These are phyloP conservation scores for Afroboletus lepidellus DNA, from an alignment of 1,284 basidiomycete genomes.

Conservation along the genomic window DNA sequence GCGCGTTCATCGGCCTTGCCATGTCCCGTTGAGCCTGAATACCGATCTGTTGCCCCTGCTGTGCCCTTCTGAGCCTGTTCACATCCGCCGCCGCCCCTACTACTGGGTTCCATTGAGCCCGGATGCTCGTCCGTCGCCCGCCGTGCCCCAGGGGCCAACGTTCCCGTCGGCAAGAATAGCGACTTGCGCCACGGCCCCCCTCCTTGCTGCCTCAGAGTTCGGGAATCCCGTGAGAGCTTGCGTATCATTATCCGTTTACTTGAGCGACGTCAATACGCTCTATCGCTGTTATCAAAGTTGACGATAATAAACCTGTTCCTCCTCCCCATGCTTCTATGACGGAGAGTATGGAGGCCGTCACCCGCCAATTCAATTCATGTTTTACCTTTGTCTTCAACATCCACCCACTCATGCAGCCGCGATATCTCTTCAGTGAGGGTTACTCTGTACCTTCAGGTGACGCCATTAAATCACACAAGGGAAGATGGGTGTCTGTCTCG, in stretches of 20 bases:
- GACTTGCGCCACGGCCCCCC: constrained; percentile 98
- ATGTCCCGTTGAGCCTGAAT: too few relatives aligned
- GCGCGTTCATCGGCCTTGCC: too few relatives aligned
- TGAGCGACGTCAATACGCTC: constrained; percentile 76
- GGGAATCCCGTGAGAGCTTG: constrained; percentile 96
- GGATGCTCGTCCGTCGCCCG: too few relatives aligned
- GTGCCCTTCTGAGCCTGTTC: too few relatives aligned
- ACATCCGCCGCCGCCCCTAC: too few relatives aligned
- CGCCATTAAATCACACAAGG: constrained; percentile 98
- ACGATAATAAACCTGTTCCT: constrained; percentile 97
- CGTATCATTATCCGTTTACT: constrained; percentile 63
- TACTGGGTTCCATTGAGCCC: too few relatives aligned
- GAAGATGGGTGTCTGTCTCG: constrained; percentile 98
- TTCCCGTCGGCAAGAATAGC: constrained; percentile 94
- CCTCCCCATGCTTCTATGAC: constrained; percentile 98
- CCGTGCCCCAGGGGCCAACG: too few relatives aligned
- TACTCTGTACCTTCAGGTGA: constrained; percentile 98
- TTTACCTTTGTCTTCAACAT: constrained; percentile 1
- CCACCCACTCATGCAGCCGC: background rate
- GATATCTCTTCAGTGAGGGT: constrained; percentile 90
- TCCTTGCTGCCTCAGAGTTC: constrained; percentile 94
- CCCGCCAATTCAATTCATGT: constrained; percentile 94
- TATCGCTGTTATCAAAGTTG: constrained; percentile 88
- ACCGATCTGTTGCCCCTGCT: too few relatives aligned
- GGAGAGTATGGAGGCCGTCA: constrained; percentile 96